Evolutionary conservation across 1,284 basidiomycete genomes (phyloP).

Genomic region (Papiliotrema nemorosa): DNA sequence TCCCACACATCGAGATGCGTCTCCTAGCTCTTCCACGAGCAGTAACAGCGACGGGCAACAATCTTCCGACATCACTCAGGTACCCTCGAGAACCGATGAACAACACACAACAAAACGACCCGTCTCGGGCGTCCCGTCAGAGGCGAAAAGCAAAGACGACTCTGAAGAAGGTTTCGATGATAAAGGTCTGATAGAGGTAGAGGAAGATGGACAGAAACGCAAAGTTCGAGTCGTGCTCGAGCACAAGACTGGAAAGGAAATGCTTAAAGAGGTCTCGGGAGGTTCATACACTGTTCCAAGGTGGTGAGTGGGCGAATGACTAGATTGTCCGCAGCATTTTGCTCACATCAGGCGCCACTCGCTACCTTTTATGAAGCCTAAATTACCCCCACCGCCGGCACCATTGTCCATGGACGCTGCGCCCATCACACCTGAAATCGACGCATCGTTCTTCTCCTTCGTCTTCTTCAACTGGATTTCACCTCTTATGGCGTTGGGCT

Average conservation of each 20-base stretch:
- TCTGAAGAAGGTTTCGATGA: constrained; percentile 17
- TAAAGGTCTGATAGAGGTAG: constrained; percentile 21
- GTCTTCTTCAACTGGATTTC: constrained; percentile 70
- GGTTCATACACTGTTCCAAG: constrained; percentile 42
- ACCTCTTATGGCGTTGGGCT: constrained; percentile 59
- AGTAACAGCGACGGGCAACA: too few species aligned
- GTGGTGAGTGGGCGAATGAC: constrained; percentile 46
- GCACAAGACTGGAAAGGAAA: constrained; percentile 36
- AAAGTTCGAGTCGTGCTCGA: constrained; percentile 41
- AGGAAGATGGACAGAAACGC: constrained; percentile 32
- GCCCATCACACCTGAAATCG: constrained; percentile 54
- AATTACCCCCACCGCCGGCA: constrained; percentile 52
- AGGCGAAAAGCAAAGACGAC: background rate
- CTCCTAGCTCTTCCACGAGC: too few species aligned
- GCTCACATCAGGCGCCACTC: constrained; percentile 42
- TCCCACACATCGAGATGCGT: too few species aligned
- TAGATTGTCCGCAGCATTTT: background rate
- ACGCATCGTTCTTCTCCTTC: constrained; percentile 56
- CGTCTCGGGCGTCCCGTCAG: too few species aligned
- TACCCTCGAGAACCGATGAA: too few species aligned
- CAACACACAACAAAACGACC: too few species aligned
- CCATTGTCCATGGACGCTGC: constrained; percentile 59
- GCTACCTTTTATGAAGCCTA: constrained; percentile 44
- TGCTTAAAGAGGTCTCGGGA: constrained; percentile 33
- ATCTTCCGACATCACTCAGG: too few species aligned